These are phyloP conservation scores for Acanthochlamys bracteata DNA, from an alignment of 106 monocot species.

Conservation along the genomic window DNA sequence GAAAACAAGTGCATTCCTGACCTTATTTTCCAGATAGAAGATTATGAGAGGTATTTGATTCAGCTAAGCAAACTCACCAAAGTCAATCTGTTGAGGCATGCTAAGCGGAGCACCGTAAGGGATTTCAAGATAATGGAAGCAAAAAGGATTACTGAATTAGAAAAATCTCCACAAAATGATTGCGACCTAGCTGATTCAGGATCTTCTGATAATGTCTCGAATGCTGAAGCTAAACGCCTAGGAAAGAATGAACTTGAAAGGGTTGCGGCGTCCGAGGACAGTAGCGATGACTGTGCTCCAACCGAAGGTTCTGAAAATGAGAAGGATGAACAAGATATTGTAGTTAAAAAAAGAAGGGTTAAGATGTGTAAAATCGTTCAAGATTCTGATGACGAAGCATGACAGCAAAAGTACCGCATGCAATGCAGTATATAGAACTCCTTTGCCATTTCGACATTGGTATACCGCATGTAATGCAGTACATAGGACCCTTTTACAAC, in stretches of 20 bases:
- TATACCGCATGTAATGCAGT: too few species aligned
- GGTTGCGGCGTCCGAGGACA: conserved; percentile 5
- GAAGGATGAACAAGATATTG: conserved; percentile 29
- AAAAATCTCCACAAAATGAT: conserved; percentile 17
- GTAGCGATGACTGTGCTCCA: conserved; percentile 9
- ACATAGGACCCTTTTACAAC: too few species aligned
- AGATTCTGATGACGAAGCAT: conserved; percentile 62
- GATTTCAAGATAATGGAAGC: conserved; percentile 72
- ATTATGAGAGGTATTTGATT: conserved; percentile 87
- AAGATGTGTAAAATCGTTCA: conserved; percentile 45
- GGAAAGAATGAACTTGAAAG: conserved; percentile 16
- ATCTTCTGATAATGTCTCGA: conserved; percentile 32
- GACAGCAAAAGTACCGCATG: background rate
- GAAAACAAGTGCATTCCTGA: conserved; percentile 87
- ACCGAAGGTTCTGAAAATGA: conserved; percentile 42
- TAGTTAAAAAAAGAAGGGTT: conserved; percentile 34
- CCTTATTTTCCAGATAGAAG: conserved; percentile 87
- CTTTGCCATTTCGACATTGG: too few species aligned
- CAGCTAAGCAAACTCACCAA: conserved; percentile 70
- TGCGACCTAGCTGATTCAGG: conserved; percentile 10
- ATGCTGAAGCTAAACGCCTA: conserved; percentile 26
- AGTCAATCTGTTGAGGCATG: conserved; percentile 79
- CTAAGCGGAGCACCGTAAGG: conserved; percentile 82
- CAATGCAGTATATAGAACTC: too few species aligned
- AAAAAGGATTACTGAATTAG: conserved; percentile 8